Conservation (phyloP, 176 grass and related monocot genomes). For the Secale cereale region DNA sequence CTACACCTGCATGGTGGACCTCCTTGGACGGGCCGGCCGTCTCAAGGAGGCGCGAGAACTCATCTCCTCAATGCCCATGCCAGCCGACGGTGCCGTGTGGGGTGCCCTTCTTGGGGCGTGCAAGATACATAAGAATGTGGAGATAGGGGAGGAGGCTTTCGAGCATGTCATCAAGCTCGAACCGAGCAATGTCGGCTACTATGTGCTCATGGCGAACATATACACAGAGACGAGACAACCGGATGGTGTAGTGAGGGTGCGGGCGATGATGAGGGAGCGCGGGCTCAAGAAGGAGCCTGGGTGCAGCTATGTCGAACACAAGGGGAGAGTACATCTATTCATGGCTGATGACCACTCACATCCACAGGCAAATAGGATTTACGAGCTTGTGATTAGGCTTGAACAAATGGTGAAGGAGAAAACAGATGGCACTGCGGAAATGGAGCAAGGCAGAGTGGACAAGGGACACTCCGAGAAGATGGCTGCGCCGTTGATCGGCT, state of each 20-base stretch:
- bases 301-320: slow-evolving; percentile 58
- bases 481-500: slow-evolving; percentile 20
- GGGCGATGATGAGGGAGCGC: slow-evolving; percentile 49
- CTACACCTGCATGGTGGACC: slow-evolving; percentile 75
- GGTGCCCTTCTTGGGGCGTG: slow-evolving; percentile 72
- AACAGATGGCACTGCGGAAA: not conserved
- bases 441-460: too few relatives aligned
- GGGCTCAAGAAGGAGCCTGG: slow-evolving; percentile 76
- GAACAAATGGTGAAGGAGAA: slow-evolving; percentile 48
- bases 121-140: slow-evolving; percentile 68
- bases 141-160: slow-evolving; percentile 49
- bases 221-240: slow-evolving; percentile 40
- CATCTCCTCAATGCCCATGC: slow-evolving; percentile 52
- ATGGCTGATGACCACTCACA: slow-evolving; percentile 82
- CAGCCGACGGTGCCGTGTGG: slow-evolving; percentile 57
- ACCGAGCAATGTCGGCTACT: slow-evolving; percentile 58
- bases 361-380: slow-evolving; percentile 52
- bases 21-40: slow-evolving; percentile 54
- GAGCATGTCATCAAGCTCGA: slow-evolving; percentile 46
- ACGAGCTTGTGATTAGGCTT: slow-evolving; percentile 45
- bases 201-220: slow-evolving; percentile 71
- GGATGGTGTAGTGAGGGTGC: slow-evolving; percentile 41
- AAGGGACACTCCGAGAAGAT: not conserved
- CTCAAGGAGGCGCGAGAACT: slow-evolving; percentile 52
- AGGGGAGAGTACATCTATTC: slow-evolving; percentile 61